phyloP scores from a whole-genome alignment of 345 rosid genomes.

The Dipteronia sinensis region DNA sequence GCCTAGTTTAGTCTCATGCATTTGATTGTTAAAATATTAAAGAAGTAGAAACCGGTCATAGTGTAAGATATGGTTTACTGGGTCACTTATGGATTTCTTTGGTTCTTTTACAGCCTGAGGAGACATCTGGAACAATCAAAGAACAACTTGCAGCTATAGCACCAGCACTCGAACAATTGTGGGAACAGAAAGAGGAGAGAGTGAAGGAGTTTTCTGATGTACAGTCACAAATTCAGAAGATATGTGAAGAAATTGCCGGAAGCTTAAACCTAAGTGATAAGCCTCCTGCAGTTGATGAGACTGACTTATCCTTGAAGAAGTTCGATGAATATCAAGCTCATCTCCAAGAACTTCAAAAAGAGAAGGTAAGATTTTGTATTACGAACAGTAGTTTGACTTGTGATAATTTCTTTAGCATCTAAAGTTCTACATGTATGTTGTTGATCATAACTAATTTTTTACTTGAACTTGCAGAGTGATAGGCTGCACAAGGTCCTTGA shows the following conservation, averaged over 20 bases:
- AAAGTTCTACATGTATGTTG: not conserved
- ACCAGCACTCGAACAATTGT: constrained; percentile 86
- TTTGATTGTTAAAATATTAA: not conserved
- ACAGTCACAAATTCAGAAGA: constrained; percentile 84
- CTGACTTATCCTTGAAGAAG: constrained; percentile 81
- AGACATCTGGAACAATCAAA: constrained; percentile 83
- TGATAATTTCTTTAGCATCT: not conserved
- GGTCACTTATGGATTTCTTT: constrained; percentile 20
- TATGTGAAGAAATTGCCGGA: constrained; percentile 86
- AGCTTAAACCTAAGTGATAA: constrained; percentile 47
- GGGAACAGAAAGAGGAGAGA: constrained; percentile 94
- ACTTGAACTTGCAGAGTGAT: constrained; percentile 59
- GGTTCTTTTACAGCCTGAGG: constrained; percentile 67
- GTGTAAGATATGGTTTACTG: not conserved
- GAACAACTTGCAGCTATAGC: constrained; percentile 94
- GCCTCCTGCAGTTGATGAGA: constrained; percentile 72
- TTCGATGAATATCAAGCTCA: constrained; percentile 71
- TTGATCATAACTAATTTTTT: constrained; percentile 19
- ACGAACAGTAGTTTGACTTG: not conserved
- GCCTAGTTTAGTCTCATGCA: constrained; percentile 3
- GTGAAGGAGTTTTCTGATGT: constrained; percentile 72
- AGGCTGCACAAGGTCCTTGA: constrained; percentile 91
- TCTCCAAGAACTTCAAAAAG: constrained; percentile 90
- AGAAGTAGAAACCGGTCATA: constrained; percentile 5
- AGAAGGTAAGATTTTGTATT: constrained; percentile 54